phyloP scores from a whole-genome alignment of 495 filamentous ascomycete species.

The Achaetomiella virescens region DNA sequence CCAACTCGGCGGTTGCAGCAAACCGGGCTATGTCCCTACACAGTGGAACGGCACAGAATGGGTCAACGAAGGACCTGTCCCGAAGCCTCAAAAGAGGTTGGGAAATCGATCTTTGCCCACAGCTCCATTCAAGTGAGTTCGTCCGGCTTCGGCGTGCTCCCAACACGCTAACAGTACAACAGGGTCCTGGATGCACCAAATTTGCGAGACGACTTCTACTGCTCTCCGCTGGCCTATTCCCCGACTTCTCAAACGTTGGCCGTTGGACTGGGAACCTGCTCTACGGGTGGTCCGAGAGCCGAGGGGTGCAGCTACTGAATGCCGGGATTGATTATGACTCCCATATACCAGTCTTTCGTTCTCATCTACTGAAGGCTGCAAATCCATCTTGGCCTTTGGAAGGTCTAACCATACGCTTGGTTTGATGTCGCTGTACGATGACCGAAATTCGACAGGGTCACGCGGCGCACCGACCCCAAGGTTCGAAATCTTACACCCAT shows the following conservation, averaged over 20 bases:
- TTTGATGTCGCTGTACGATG: slow-evolving; percentile 47
- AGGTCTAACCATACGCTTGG: slow-evolving; percentile 59
- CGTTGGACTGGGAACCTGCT: slow-evolving; percentile 75
- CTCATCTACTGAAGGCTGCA: slow-evolving; percentile 69
- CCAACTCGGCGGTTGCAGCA: slow-evolving; percentile 19
- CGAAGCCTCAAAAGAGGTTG: slow-evolving; percentile 20
- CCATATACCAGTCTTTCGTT: slow-evolving; percentile 79
- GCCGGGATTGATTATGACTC: slow-evolving; percentile 31
- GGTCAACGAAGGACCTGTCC: slow-evolving; percentile 43
- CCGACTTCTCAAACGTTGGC: slow-evolving; percentile 66
- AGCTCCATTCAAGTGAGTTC: slow-evolving; percentile 69
- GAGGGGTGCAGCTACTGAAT: slow-evolving; percentile 46
- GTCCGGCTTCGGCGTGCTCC: not conserved
- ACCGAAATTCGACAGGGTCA: slow-evolving; percentile 6
- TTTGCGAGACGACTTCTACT: slow-evolving; percentile 92
- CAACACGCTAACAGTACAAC: slow-evolving; percentile 20
- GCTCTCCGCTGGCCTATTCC: slow-evolving; percentile 83
- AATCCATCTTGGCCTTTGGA: slow-evolving; percentile 79
- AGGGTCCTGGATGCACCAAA: slow-evolving; percentile 81
- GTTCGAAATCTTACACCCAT: slow-evolving; percentile 65
- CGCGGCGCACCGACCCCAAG: slow-evolving; percentile 41
- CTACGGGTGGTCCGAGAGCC: slow-evolving; percentile 80
- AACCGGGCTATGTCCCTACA: slow-evolving; percentile 13
- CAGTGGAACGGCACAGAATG: slow-evolving; percentile 57
- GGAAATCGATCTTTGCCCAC: slow-evolving; percentile 48